A percentile compares a stretch with the other conserved stretches of the same genome.
Evolutionary conservation across 306 rosid genomes (phyloP).

Genomic region (Cucumis cinereus): DNA sequence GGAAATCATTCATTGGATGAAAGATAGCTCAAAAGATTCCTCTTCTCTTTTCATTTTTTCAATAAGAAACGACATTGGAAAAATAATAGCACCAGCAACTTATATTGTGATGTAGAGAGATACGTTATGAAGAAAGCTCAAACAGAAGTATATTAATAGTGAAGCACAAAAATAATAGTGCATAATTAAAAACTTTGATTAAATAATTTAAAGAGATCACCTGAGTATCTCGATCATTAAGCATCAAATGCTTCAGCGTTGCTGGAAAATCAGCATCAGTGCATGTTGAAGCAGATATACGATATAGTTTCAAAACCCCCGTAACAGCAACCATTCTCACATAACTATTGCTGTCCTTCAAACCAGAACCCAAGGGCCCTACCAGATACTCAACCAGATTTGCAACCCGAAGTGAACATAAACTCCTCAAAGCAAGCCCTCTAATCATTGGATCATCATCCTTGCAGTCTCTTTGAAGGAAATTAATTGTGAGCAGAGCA

Average conservation of each 20-base stretch:
- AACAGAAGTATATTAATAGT: background rate
- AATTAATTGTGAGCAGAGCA: constrained; percentile 88
- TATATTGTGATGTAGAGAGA: background rate
- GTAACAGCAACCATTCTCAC: constrained; percentile 85
- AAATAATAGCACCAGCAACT: background rate
- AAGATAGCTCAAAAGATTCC: background rate
- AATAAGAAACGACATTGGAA: background rate
- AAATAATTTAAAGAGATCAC: constrained; percentile 21
- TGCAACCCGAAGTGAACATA: constrained; percentile 77
- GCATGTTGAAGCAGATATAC: constrained; percentile 85
- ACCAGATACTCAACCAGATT: constrained; percentile 96
- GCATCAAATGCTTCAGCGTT: constrained; percentile 75
- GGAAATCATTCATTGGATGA: background rate
- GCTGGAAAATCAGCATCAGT: constrained; percentile 82
- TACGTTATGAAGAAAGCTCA: background rate
- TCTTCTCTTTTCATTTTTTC: background rate
- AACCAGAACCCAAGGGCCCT: constrained; percentile 87
- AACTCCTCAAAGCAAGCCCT: constrained; percentile 90
- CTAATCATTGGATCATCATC: constrained; percentile 94
- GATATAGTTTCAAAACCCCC: constrained; percentile 89
- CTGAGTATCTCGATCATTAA: constrained; percentile 84
- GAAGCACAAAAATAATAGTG: background rate
- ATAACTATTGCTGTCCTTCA: constrained; percentile 78
- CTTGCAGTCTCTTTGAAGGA: constrained; percentile 98
- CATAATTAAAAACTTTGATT: background rate